Conservation (phyloP, 805 yeast genomes). For the Saccharomycopsis sp. region DNA sequence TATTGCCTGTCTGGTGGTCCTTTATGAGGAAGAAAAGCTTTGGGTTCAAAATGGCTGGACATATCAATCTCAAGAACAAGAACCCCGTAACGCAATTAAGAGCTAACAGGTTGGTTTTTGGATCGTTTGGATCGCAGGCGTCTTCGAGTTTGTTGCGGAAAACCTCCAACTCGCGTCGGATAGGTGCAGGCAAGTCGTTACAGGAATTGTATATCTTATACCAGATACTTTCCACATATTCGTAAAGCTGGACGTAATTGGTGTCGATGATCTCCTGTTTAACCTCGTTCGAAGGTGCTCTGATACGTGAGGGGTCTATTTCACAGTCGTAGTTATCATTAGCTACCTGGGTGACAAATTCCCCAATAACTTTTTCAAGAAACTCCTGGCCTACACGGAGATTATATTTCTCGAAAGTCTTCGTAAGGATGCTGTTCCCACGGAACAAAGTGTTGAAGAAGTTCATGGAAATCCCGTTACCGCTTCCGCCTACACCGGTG, state of each 20-base stretch:
- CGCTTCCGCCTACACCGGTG: slow-evolving; percentile 6
- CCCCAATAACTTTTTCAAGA: slow-evolving; percentile 63
- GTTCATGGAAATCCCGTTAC: slow-evolving; percentile 28
- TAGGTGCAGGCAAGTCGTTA: slow-evolving; percentile 64
- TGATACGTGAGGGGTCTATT: slow-evolving; percentile 64
- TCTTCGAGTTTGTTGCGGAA: slow-evolving; percentile 60
- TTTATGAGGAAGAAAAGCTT: slow-evolving; percentile 69
- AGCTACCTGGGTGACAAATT: slow-evolving; percentile 51
- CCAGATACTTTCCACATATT: slow-evolving; percentile 60
- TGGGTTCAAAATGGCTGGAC: slow-evolving; percentile 91
- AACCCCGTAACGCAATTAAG: slow-evolving; percentile 78
- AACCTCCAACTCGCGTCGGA: slow-evolving; percentile 56
- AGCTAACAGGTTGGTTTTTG: slow-evolving; percentile 31
- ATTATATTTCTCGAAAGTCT: slow-evolving; percentile 71
- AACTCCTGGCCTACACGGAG: slow-evolving; percentile 75
- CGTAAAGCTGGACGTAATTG: slow-evolving; percentile 43
- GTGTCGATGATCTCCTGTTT: slow-evolving; percentile 36
- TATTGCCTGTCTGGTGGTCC: slow-evolving; percentile 61
- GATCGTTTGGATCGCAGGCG: slow-evolving; percentile 49
- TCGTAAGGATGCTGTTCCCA: slow-evolving; percentile 78
- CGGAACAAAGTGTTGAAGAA: slow-evolving; percentile 64
- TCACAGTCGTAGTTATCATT: slow-evolving; percentile 57
- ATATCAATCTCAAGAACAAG: slow-evolving; percentile 73
- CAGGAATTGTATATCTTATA: slow-evolving; percentile 53
- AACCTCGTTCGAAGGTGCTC: slow-evolving; percentile 30